Evolutionary conservation across 129 eudicot genomes (phyloP).

Genomic region (Lactuca sativa): DNA sequence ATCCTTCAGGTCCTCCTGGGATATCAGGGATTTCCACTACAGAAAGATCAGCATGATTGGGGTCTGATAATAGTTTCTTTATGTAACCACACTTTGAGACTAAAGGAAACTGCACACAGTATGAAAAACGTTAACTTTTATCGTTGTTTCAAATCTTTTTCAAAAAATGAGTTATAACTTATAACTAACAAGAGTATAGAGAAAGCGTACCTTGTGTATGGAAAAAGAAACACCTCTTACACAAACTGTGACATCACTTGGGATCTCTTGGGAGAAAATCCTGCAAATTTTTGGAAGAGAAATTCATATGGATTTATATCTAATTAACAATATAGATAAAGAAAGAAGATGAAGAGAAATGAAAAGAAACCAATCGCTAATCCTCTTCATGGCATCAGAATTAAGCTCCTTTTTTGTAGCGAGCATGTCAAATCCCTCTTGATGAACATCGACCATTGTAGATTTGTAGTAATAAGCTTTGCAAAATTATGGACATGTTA

Average conservation of each 20-base stretch:
- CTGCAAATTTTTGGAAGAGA: slow-evolving; percentile 38
- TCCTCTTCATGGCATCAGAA: slow-evolving; percentile 82
- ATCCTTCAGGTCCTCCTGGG: slow-evolving; percentile 88
- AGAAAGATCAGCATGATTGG: slow-evolving; percentile 41
- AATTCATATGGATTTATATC: background rate
- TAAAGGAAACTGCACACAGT: slow-evolving; percentile 63
- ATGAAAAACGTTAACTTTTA: slow-evolving; percentile 7
- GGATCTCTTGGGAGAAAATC: slow-evolving; percentile 85
- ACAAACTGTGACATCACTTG: slow-evolving; percentile 67
- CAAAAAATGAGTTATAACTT: too few relatives aligned
- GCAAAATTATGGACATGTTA: slow-evolving; percentile 8
- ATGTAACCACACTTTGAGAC: slow-evolving; percentile 89
- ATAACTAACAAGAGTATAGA: background rate
- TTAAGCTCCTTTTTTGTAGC: slow-evolving; percentile 54
- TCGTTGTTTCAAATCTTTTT: background rate
- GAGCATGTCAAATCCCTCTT: slow-evolving; percentile 27
- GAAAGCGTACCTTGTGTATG: slow-evolving; percentile 68
- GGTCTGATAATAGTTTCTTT: slow-evolving; percentile 61
- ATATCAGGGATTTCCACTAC: slow-evolving; percentile 59
- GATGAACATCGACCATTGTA: slow-evolving; percentile 51
- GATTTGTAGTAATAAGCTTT: slow-evolving; percentile 16
- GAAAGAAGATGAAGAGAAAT: slow-evolving; percentile 3
- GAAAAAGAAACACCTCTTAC: slow-evolving; percentile 69
- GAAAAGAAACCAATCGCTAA: slow-evolving; percentile 76
- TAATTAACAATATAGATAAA: background rate